Percentiles rank a stretch among this genome's conserved stretches.
phyloP scores from a whole-genome alignment of 139 green algal species.

The Picochlorum sp. region DNA sequence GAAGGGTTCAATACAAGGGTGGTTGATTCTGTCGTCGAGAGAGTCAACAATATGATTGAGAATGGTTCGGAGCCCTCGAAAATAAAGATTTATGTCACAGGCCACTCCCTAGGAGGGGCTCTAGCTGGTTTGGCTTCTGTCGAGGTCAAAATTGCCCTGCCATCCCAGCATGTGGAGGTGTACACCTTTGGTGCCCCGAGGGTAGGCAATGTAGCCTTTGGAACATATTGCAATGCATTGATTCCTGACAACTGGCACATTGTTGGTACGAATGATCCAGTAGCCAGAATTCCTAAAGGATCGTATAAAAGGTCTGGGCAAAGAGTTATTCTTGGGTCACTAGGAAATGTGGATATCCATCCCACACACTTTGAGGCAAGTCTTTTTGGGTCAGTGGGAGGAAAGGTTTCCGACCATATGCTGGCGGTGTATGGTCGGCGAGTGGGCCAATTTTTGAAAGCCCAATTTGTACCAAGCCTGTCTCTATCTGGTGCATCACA shows the following conservation, averaged over 20 bases:
- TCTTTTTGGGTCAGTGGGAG: neutral
- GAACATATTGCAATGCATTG: slow-evolving; percentile 22
- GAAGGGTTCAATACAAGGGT: slow-evolving; percentile 5
- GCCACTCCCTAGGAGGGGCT: slow-evolving; percentile 36
- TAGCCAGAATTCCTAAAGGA: slow-evolving; percentile 14
- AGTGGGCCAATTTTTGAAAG: slow-evolving; percentile 4
- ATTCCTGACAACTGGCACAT: slow-evolving; percentile 46
- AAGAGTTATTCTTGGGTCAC: slow-evolving; percentile 34
- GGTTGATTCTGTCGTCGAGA: neutral
- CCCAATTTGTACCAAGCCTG: slow-evolving; percentile 4
- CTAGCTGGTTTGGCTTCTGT: slow-evolving; percentile 32
- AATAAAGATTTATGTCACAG: slow-evolving; percentile 14
- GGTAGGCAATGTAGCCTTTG: slow-evolving; percentile 51
- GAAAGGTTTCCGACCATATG: slow-evolving; percentile 5
- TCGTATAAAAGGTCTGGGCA: slow-evolving; percentile 45
- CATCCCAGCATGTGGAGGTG: neutral
- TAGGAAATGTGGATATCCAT: slow-evolving; percentile 35
- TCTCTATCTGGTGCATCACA: neutral
- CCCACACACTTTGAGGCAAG: slow-evolving; percentile 26
- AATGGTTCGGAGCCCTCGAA: neutral
- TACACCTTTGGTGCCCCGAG: slow-evolving; percentile 52
- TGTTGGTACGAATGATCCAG: slow-evolving; percentile 30
- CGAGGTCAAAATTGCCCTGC: slow-evolving; percentile 2
- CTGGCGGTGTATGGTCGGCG: neutral
- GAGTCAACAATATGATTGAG: neutral